phyloP scores from a whole-genome alignment of 2,329 filamentous ascomycete genomes.

The Sporothrix brunneoviolacea region DNA sequence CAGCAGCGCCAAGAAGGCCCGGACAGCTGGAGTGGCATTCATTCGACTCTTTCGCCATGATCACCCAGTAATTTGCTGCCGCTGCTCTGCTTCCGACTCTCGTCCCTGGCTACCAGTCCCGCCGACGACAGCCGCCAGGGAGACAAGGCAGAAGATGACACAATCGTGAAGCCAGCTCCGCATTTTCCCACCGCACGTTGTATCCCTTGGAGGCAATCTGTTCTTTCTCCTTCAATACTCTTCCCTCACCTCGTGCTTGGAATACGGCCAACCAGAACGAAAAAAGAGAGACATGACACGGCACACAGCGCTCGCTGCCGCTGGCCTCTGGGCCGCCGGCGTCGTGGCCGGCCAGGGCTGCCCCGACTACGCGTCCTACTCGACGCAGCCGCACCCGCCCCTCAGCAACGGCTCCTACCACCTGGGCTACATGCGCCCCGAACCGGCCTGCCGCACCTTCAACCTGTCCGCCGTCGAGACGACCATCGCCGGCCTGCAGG shows the following conservation, averaged over 20 bases:
- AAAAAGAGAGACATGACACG: too few relatives aligned
- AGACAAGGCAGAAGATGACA: too few relatives aligned
- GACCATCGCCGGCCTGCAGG: slow-evolving; percentile 63
- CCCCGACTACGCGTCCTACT: slow-evolving; percentile 59
- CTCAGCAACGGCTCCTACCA: slow-evolving; percentile 68
- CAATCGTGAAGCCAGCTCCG: too few relatives aligned
- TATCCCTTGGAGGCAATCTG: too few relatives aligned
- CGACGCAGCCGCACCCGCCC: slow-evolving; percentile 56
- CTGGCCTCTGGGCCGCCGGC: not conserved
- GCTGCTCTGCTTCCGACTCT: not conserved
- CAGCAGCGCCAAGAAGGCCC: too few relatives aligned
- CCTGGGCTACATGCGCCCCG: slow-evolving; percentile 75
- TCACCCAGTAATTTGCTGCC: not conserved
- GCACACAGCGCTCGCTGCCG: slow-evolving; percentile 4
- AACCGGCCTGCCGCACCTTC: slow-evolving; percentile 72
- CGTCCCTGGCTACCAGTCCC: too few relatives aligned
- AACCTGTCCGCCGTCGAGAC: slow-evolving; percentile 69
- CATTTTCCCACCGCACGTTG: too few relatives aligned
- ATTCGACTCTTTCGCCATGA: not conserved
- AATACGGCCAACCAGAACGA: too few relatives aligned
- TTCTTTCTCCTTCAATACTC: too few relatives aligned
- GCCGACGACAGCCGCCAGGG: too few relatives aligned
- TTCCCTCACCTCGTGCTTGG: too few relatives aligned
- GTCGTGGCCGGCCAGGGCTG: slow-evolving; percentile 31
- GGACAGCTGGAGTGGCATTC: too few relatives aligned